Conservation (phyloP, 129 eudicot genomes). For the sunflower (Helianthus annuus) region DNA sequence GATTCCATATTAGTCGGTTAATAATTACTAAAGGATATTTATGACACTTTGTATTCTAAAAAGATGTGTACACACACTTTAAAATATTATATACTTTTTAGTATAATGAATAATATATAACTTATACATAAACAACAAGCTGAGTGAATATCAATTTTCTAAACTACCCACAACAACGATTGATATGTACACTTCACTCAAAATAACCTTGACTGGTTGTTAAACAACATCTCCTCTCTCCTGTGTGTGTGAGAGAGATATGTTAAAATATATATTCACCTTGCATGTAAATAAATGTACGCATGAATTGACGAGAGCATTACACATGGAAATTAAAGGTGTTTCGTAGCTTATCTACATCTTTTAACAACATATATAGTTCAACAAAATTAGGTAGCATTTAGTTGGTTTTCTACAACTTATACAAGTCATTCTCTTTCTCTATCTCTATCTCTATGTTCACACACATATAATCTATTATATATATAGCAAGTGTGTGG, state of each 20-base stretch:
- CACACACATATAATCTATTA: constrained; percentile 10
- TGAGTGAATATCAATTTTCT: constrained; percentile 25
- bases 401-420: constrained; percentile 63
- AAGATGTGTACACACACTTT: not conserved
- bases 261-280: constrained; percentile 2
- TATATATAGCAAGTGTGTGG: constrained; percentile 35
- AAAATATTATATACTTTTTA: not conserved
- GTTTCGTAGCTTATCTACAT: constrained; percentile 35
- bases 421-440: constrained; percentile 44
- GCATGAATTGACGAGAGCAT: constrained; percentile 26
- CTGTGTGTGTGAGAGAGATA: not conserved
- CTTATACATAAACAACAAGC: not conserved
- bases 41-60: not conserved
- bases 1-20: not conserved
- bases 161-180: constrained; percentile 43
- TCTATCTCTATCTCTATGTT: constrained; percentile 5
- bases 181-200: constrained; percentile 33
- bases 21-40: not conserved
- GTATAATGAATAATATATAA: not conserved
- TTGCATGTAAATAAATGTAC: constrained; percentile 13
- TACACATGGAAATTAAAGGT: constrained; percentile 35
- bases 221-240: constrained; percentile 25
- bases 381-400: constrained; percentile 80
- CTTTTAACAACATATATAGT: constrained; percentile 51
- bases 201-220: constrained; percentile 31